A percentile compares a stretch with the other conserved stretches of the same genome.
phyloP scores from a whole-genome alignment of 257 asterid species.

The Coffea canephora region DNA sequence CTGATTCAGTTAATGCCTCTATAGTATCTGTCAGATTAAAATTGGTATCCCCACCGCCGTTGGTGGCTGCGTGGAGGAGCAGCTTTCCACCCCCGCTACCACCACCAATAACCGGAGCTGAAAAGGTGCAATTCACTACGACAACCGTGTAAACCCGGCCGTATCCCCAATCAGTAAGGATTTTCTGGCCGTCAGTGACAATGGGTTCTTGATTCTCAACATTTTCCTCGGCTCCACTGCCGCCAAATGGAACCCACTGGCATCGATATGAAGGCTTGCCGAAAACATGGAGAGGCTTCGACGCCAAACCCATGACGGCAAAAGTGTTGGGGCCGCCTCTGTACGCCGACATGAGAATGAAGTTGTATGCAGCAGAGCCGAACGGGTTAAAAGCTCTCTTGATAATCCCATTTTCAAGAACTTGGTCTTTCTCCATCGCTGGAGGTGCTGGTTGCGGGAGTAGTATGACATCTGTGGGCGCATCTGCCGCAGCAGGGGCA shows the following conservation, averaged over 20 bases:
- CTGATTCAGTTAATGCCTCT: constrained; percentile 42
- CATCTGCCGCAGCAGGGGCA: not conserved
- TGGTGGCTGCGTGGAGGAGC: constrained; percentile 47
- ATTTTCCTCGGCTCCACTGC: not conserved
- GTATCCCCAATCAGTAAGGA: constrained; percentile 68
- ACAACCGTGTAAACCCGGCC: constrained; percentile 82
- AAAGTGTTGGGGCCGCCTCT: constrained; percentile 78
- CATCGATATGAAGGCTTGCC: constrained; percentile 74
- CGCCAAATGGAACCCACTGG: constrained; percentile 63
- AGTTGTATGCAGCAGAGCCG: constrained; percentile 76
- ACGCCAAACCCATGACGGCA: constrained; percentile 74
- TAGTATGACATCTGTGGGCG: not conserved
- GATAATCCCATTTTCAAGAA: constrained; percentile 28
- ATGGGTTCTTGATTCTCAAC: constrained; percentile 8
- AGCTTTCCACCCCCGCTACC: constrained; percentile 48
- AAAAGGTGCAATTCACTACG: constrained; percentile 71
- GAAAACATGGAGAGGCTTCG: constrained; percentile 74
- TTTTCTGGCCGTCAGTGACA: constrained; percentile 24
- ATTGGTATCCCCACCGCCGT: constrained; percentile 39
- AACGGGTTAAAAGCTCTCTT: constrained; percentile 58
- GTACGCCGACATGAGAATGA: constrained; percentile 86
- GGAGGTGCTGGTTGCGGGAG: constrained; percentile 4
- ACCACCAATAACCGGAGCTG: constrained; percentile 23
- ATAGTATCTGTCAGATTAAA: constrained; percentile 47
- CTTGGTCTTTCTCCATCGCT: constrained; percentile 4